Evolutionary conservation across 2,329 filamentous ascomycete species (phyloP).

Genomic region (Hypoxylon sp.): DNA sequence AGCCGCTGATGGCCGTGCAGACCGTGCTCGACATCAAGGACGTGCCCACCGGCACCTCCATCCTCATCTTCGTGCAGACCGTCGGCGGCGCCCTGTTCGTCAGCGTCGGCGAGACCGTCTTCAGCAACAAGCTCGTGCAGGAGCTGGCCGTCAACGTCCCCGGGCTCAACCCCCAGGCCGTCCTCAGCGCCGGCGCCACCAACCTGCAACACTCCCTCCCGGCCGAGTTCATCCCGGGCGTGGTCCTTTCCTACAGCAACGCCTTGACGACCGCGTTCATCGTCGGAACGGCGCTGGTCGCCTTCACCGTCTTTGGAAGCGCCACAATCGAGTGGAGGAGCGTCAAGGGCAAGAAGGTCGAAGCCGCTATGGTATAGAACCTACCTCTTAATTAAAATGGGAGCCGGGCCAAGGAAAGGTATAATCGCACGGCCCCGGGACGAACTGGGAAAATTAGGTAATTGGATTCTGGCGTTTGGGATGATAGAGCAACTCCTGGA

Average conservation of each 20-base stretch:
- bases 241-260: conserved; percentile 59
- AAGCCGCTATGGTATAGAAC: conserved; percentile 37
- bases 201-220: conserved; percentile 51
- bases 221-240: conserved; percentile 49
- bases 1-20: conserved; percentile 58
- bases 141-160: conserved; percentile 55
- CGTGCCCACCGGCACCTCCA: conserved; percentile 47
- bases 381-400: no score
- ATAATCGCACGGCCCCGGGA: no score
- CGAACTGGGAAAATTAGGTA: no score
- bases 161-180: conserved; percentile 49
- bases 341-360: conserved; percentile 66
- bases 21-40: conserved; percentile 52
- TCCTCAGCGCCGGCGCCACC: conserved; percentile 56
- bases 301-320: conserved; percentile 58
- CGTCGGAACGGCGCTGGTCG: conserved; percentile 59
- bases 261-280: conserved; percentile 59
- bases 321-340: conserved; percentile 66
- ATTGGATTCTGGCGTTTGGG: no score
- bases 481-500: no score
- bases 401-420: no score
- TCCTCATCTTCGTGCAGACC: conserved; percentile 58
- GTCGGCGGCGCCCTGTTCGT: conserved; percentile 64
- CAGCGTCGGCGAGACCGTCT: conserved; percentile 63
- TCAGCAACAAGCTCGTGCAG: conserved; percentile 60